These are phyloP conservation scores for Lepiota venenata DNA, from an alignment of 768 basidiomycete genomes.

Conservation along the genomic window DNA sequence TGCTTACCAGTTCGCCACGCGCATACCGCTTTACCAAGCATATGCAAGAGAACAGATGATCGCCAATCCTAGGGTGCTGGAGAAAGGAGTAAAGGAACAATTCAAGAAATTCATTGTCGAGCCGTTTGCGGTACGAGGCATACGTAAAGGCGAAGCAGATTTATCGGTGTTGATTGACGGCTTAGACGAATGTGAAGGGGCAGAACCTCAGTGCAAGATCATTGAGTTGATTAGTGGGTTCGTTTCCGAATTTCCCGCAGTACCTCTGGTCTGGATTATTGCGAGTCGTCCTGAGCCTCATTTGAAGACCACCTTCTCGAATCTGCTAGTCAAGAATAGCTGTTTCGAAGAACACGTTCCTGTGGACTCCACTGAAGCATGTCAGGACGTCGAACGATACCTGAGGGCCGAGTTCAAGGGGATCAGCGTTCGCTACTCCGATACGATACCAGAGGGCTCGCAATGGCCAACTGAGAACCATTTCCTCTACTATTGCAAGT, in stretches of 20 bases:
- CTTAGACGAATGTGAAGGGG: neutral
- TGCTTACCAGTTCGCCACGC: neutral
- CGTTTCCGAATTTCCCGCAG: neutral
- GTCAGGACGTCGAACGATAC: neutral
- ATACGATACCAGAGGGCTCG: neutral
- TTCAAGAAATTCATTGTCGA: neutral
- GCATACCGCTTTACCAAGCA: neutral
- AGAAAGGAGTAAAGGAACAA: neutral
- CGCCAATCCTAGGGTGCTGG: constrained; percentile 1
- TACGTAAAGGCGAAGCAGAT: too few relatives aligned
- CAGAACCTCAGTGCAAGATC: neutral
- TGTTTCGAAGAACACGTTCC: neutral
- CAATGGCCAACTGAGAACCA: neutral
- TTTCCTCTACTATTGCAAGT: neutral
- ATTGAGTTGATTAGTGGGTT: neutral
- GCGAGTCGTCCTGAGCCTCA: constrained; percentile 4
- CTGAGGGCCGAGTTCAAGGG: neutral
- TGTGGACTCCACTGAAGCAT: neutral
- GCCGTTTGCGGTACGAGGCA: neutral
- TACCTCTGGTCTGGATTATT: neutral
- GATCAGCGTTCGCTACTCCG: neutral
- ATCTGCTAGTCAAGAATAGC: neutral
- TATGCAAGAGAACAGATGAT: neutral
- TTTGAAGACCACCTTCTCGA: neutral
- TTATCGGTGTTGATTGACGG: neutral